A percentile compares a stretch with the other conserved stretches of the same genome.
Evolutionary conservation across 2,329 filamentous ascomycete genomes (phyloP).

Genomic region (Leptographium radiaticola): DNA sequence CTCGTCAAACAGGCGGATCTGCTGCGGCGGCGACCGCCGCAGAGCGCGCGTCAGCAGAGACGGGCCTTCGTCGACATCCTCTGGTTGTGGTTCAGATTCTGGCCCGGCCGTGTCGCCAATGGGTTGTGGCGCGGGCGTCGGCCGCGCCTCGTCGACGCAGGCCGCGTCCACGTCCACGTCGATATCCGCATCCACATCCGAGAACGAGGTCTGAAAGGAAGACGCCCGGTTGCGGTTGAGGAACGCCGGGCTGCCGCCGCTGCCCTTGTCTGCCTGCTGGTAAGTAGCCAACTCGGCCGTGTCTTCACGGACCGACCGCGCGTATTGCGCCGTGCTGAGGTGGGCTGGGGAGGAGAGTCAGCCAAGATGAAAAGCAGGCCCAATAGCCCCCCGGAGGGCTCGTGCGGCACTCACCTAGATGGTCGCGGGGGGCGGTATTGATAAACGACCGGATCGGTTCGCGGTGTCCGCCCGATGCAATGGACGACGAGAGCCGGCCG

Average conservation of each 20-base stretch:
- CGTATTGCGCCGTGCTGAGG: slow-evolving; percentile 59
- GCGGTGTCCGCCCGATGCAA: slow-evolving; percentile 31
- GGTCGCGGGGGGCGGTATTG: slow-evolving; percentile 48
- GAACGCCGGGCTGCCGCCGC: slow-evolving; percentile 30
- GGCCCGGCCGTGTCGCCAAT: slow-evolving; percentile 40
- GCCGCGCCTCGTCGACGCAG: too few species aligned
- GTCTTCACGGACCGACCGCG: slow-evolving; percentile 69
- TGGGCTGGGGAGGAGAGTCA: slow-evolving; percentile 24
- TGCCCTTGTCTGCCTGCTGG: slow-evolving; percentile 53
- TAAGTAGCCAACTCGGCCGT: slow-evolving; percentile 79
- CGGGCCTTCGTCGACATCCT: slow-evolving; percentile 3
- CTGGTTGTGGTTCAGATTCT: slow-evolving; percentile 1
- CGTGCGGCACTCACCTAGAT: slow-evolving; percentile 33
- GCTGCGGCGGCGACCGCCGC: slow-evolving; percentile 8
- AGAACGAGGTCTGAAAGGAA: slow-evolving; percentile 16
- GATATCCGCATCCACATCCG: slow-evolving; percentile 16
- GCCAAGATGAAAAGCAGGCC: neutral
- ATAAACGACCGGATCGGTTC: slow-evolving; percentile 62
- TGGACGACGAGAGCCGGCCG: slow-evolving; percentile 24
- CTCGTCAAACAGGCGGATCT: slow-evolving; percentile 29
- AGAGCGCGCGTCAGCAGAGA: slow-evolving; percentile 10
- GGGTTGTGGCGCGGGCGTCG: slow-evolving; percentile 22
- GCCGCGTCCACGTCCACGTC: slow-evolving; percentile 5
- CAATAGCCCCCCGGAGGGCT: too few species aligned
- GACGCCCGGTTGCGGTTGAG: slow-evolving; percentile 25